phyloP scores from a whole-genome alignment of 305 asterid genomes.

The Solanum hybrid region DNA sequence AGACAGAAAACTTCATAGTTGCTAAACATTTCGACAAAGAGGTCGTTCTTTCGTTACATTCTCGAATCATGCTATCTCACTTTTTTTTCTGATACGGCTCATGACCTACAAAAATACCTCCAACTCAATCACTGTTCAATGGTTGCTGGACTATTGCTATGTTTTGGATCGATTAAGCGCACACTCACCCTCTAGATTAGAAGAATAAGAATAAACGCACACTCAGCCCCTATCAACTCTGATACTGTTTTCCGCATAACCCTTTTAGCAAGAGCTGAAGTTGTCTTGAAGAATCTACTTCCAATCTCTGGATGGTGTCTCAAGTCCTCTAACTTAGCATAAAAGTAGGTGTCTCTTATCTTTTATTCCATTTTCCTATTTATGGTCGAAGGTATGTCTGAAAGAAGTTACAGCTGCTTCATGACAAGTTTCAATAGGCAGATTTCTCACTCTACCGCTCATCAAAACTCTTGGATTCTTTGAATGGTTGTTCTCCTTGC shows the following conservation, averaged over 20 bases:
- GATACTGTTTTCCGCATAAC: background rate
- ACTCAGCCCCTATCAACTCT: background rate
- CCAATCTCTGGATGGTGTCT: background rate
- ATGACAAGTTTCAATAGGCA: background rate
- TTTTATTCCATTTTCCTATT: background rate
- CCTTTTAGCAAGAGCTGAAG: background rate
- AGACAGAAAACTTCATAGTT: background rate
- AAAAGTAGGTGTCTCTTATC: background rate
- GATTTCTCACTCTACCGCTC: background rate
- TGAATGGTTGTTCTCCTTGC: background rate
- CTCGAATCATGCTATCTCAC: background rate
- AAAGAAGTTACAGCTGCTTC: constrained; percentile 1
- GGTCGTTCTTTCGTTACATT: background rate
- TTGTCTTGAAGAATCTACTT: background rate
- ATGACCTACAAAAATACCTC: background rate
- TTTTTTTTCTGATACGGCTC: background rate
- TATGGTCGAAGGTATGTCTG: background rate
- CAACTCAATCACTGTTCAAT: background rate
- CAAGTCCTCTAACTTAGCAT: background rate
- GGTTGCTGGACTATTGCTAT: background rate
- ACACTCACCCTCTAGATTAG: background rate
- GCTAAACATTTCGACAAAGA: background rate
- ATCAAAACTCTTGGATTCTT: background rate
- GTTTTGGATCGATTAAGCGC: background rate
- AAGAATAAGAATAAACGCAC: background rate